Evolutionary conservation across 1,139 yeast genomes (phyloP), one percentile per base, ranked within the genome.

Genomic region (Blastobotrys illinoisensis): DNA sequence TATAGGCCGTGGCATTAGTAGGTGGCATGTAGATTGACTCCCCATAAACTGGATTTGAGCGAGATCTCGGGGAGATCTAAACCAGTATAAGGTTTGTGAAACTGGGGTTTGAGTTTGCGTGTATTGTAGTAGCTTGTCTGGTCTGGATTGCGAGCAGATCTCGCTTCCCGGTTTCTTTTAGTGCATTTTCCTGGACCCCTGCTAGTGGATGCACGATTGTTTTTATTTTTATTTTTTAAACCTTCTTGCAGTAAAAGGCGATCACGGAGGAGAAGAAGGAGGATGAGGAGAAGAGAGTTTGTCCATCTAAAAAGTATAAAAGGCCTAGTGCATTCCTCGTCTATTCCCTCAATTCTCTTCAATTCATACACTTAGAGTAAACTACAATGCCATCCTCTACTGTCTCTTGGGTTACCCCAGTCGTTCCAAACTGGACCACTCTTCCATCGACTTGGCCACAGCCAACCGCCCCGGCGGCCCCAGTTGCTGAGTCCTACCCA

Each of bases 341-440:
- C 4, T n/a, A n/a, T n/a, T 32, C 7, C 16, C 13, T 26, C 32
- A 26, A 26, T 11, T n/a, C 16, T 32, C 40, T 32, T 32, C 40
- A 32, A 32, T 32, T 32, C 40, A n/a, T 32, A 32, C 3, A 32
- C 14, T 11, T 32, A 32, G 40, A 32, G 16, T n/a, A 32, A 5
- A 32, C 13, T n/a, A 32, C 40, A 32, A 32, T 32, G 40, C 16
- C 40, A 32, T 32, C 40, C 11, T 3, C 40, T n/a, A 7, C 44
- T 26, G n/a, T n/a, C n/a, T 24, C 49, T 26, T n/a, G 9, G 28
- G 20, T 20, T 9, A 26, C 23, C 44, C 28, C 48, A 2, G 36
- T 23, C 24, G 49, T 47, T 9, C 49, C 49, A 9, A 21, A 47
- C 43, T 47, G 49, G 49, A 47, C 49, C 49, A 24, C 49, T 11